These are phyloP conservation scores for Gastrolobium bilobum DNA, from an alignment of 306 rosid genomes.

Conservation along the genomic window DNA sequence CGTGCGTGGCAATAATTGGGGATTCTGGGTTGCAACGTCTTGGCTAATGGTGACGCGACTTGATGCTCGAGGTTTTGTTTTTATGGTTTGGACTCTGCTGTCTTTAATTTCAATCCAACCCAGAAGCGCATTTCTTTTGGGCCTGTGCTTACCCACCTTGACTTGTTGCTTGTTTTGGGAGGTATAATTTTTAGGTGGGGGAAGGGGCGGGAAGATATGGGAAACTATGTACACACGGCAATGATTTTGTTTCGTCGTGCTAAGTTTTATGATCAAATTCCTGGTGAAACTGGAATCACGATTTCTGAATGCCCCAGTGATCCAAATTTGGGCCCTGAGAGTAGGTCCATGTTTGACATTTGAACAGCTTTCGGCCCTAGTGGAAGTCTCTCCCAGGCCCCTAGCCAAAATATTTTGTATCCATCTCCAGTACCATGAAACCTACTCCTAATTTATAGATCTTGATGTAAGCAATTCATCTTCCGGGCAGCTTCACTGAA, in stretches of 20 bases:
- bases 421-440: background rate
- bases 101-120: too few relatives aligned
- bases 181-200: background rate
- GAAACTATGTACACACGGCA: too few relatives aligned
- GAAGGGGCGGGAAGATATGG: too few relatives aligned
- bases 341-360: background rate
- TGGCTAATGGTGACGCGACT: too few relatives aligned
- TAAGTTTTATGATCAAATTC: too few relatives aligned
- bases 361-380: background rate
- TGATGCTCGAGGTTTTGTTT: too few relatives aligned
- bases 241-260: too few relatives aligned
- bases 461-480: background rate
- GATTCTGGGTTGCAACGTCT: too few relatives aligned
- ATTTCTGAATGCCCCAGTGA: background rate
- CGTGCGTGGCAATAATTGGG: too few relatives aligned
- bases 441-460: background rate
- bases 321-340: background rate
- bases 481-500: conserved; percentile 34
- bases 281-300: too few relatives aligned
- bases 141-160: background rate
- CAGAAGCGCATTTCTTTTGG: background rate
- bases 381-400: background rate
- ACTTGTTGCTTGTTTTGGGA: background rate
- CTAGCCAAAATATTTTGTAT: background rate
- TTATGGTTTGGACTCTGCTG: too few relatives aligned